These are phyloP conservation scores for Aureobasidium sp. DNA, from an alignment of 2,329 filamentous ascomycete species.

Conservation along the genomic window DNA sequence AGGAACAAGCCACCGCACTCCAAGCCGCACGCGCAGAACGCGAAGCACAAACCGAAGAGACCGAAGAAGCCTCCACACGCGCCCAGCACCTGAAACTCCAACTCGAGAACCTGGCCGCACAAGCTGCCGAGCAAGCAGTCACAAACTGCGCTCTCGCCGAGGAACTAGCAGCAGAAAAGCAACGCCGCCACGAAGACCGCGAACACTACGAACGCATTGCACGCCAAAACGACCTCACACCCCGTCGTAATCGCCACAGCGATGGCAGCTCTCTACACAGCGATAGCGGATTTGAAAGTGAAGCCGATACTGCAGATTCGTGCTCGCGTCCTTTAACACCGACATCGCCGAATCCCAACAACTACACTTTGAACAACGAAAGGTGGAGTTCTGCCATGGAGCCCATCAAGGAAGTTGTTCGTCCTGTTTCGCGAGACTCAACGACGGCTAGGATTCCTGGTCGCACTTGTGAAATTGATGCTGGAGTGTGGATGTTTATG, in stretches of 20 bases:
- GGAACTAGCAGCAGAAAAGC: slow-evolving; percentile 41
- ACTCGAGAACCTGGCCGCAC: slow-evolving; percentile 52
- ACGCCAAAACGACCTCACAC: slow-evolving; percentile 22
- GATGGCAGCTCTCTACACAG: slow-evolving; percentile 34
- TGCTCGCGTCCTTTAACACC: slow-evolving; percentile 36
- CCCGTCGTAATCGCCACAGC: slow-evolving; percentile 22
- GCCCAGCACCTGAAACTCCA: slow-evolving; percentile 53
- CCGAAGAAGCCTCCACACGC: slow-evolving; percentile 53
- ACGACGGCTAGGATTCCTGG: slow-evolving; percentile 28
- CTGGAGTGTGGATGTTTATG: slow-evolving; percentile 47
- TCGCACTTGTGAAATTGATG: slow-evolving; percentile 26
- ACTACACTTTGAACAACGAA: slow-evolving; percentile 26
- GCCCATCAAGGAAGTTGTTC: slow-evolving; percentile 20
- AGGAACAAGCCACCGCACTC: slow-evolving; percentile 43
- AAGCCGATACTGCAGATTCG: slow-evolving; percentile 41
- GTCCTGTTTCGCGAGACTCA: slow-evolving; percentile 24
- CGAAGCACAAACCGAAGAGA: slow-evolving; percentile 52
- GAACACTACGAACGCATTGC: slow-evolving; percentile 25
- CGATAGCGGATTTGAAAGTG: slow-evolving; percentile 55
- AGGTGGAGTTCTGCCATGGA: slow-evolving; percentile 3
- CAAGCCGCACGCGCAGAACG: slow-evolving; percentile 48
- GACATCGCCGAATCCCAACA: slow-evolving; percentile 32
- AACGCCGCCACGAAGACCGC: slow-evolving; percentile 33
- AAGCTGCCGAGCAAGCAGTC: slow-evolving; percentile 49
- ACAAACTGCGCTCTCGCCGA: slow-evolving; percentile 47